These are phyloP conservation scores for Phlebiopsis gigantea DNA, from an alignment of 768 basidiomycete species.

Conservation along the genomic window DNA sequence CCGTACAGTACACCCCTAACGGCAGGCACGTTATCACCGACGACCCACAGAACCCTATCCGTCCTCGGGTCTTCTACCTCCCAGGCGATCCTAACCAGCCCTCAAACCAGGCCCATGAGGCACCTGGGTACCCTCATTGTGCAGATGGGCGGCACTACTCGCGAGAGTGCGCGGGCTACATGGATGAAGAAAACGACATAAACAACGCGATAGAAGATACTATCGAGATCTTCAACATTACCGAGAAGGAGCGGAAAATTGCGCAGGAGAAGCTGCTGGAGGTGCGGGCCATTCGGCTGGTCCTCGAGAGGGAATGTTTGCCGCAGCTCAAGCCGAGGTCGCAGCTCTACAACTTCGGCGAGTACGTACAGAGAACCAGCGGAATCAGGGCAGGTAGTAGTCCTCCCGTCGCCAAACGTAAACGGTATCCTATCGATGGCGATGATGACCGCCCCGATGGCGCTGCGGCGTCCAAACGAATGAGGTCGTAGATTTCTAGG, in stretches of 20 bases:
- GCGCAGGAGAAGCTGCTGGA: not conserved
- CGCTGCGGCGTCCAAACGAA: no score
- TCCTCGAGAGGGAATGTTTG: not conserved
- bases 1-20: not conserved
- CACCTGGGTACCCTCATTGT: not conserved
- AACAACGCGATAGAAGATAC: not conserved
- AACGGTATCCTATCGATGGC: no score
- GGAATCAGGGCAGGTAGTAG: no score
- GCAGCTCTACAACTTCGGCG: no score
- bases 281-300: not conserved
- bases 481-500: no score
- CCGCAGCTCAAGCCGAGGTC: not conserved
- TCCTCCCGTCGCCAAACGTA: no score
- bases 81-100: not conserved
- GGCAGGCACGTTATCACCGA: not conserved
- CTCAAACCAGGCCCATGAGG: not conserved
- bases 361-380: no score
- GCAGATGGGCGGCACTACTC: not conserved
- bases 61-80: not conserved
- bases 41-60: not conserved
- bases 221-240: not conserved
- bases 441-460: no score
- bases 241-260: not conserved
- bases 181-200: not conserved
- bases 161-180: not conserved